Conservation (phyloP, 1,284 basidiomycete genomes). For the Amylostereum chailletii region DNA sequence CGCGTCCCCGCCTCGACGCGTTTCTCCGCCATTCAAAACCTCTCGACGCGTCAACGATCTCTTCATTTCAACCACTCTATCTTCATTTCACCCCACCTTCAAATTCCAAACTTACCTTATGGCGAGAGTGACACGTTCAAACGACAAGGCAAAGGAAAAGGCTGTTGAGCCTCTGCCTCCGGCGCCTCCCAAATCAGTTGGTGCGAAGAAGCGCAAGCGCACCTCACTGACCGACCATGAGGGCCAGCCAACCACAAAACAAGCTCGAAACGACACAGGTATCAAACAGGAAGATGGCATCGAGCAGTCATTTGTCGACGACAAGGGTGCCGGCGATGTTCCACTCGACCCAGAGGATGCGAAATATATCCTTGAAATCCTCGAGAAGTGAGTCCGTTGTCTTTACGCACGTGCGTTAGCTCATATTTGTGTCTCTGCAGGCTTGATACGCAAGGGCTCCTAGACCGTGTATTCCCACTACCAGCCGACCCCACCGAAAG, state of each 20-base stretch:
- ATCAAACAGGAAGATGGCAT: conserved; percentile 24
- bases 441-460: conserved; percentile 61
- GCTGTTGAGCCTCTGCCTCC: conserved; percentile 13
- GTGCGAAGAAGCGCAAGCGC: conserved; percentile 61
- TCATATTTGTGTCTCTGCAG: conserved; percentile 24
- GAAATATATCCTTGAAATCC: conserved; percentile 60
- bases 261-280: conserved; percentile 27
- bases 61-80: too few species aligned
- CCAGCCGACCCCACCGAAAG: conserved; percentile 29
- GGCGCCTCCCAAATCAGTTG: conserved; percentile 21
- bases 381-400: conserved; percentile 51
- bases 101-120: conserved; percentile 23
- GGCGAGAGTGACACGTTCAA: conserved; percentile 66
- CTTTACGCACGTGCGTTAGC: conserved; percentile 1
- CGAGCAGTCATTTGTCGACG: conserved; percentile 2
- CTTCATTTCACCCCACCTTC: too few species aligned
- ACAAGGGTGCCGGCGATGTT: conserved; percentile 35
- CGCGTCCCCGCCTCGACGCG: too few species aligned
- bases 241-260: conserved; percentile 38
- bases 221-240: conserved; percentile 31
- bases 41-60: too few species aligned
- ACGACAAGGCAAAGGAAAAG: conserved; percentile 23
- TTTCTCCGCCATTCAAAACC: too few species aligned
- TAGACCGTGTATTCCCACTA: conserved; percentile 71
- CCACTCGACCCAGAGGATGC: conserved; percentile 44